Evolutionary conservation across 2,329 filamentous ascomycete species (phyloP).

Genomic region (Pseudocercospora cruenta): DNA sequence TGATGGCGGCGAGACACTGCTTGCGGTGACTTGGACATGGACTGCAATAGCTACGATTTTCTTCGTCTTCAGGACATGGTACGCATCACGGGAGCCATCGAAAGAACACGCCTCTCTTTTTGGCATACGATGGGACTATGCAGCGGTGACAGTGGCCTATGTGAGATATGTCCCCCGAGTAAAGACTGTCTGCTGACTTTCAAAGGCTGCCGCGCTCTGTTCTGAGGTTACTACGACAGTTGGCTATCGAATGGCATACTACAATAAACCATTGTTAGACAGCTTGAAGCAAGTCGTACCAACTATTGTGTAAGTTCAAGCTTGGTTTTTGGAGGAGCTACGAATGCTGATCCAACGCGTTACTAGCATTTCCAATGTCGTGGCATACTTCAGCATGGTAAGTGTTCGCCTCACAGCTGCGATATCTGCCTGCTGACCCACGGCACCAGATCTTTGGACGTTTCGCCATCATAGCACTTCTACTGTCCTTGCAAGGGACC

Average conservation of each 20-base stretch:
- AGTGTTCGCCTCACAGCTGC: not conserved
- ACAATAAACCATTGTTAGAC: not conserved
- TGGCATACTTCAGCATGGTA: slow-evolving; percentile 13
- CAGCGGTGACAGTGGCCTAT: slow-evolving; percentile 15
- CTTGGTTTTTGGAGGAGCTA: not conserved
- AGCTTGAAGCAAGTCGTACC: slow-evolving; percentile 7
- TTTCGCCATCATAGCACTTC: slow-evolving; percentile 17
- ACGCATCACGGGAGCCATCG: slow-evolving; percentile 9
- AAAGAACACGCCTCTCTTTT: slow-evolving; percentile 10
- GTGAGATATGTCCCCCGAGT: not conserved
- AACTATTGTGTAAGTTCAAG: slow-evolving; percentile 13
- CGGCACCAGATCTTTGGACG: slow-evolving; percentile 11
- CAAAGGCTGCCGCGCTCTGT: not conserved
- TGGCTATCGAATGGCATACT: slow-evolving; percentile 2
- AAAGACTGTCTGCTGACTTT: not conserved
- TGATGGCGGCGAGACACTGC: slow-evolving; percentile 9
- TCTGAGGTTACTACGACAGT: slow-evolving; percentile 5
- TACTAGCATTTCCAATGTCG: slow-evolving; percentile 11
- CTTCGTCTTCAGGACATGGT: slow-evolving; percentile 16
- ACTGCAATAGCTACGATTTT: slow-evolving; percentile 15
- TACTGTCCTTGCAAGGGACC: slow-evolving; percentile 16
- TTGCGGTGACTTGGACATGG: slow-evolving; percentile 26
- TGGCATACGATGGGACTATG: slow-evolving; percentile 22
- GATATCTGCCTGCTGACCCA: not conserved
- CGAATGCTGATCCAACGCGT: not conserved